A percentile compares a stretch with the other conserved stretches of the same genome.
These are phyloP conservation scores for Fusarium agapanthi DNA, from an alignment of 2,329 filamentous ascomycete genomes.

Conservation along the genomic window DNA sequence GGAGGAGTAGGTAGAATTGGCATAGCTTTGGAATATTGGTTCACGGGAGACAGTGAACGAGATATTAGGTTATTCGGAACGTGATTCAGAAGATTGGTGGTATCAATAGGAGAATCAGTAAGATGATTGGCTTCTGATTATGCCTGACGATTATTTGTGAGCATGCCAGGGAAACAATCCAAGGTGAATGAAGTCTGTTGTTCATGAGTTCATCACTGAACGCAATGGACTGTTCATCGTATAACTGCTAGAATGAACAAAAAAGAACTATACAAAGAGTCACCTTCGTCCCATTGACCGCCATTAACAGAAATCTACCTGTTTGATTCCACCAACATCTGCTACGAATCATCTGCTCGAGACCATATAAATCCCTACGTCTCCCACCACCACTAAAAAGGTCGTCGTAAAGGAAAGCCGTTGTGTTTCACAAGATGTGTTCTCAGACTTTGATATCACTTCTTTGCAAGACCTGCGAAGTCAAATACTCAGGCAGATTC, in stretches of 20 bases:
- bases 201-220: not conserved
- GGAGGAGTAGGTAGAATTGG: not conserved
- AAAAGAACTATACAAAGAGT: not conserved
- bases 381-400: rapidly evolving
- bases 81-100: rapidly evolving
- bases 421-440: not conserved
- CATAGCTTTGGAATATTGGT: not conserved
- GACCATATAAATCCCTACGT: not conserved
- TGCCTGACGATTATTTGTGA: not conserved
- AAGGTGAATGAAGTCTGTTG: not conserved
- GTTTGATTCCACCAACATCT: rapidly evolving
- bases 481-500: not conserved
- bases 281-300: no score
- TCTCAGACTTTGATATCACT: not conserved
- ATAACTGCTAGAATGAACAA: rapidly evolving
- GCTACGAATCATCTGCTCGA: rapidly evolving
- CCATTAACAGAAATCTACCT: not conserved
- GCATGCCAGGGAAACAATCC: rapidly evolving
- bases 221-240: rapidly evolving
- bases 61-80: rapidly evolving
- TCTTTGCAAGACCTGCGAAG: not conserved
- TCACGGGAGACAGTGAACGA: rapidly evolving
- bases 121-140: rapidly evolving
- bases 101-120: rapidly evolving
- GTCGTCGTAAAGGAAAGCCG: rapidly evolving